Evolutionary conservation across 2,329 filamentous ascomycete species (phyloP), one percentile per base, ranked within the genome.

Genomic region (Colletotrichum horii): DNA sequence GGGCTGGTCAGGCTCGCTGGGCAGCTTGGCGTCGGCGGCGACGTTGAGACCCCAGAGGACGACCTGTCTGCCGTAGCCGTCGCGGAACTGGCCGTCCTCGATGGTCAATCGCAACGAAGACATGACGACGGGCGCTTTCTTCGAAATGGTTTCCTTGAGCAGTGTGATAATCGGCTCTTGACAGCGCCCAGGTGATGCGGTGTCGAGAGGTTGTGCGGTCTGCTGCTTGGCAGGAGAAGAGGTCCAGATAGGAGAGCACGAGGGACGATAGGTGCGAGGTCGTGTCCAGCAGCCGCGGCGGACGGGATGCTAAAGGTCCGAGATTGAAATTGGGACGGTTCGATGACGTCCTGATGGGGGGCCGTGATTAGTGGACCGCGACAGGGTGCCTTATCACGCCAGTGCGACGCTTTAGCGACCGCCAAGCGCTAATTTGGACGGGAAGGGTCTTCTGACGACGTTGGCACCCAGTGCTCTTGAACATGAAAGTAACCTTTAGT

Each of bases 11-110:
- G 97, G 97, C 43, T 89, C 89, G 82, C 93, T 95, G 34, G 97
- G 97, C 74, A 95, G 93, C 86, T 99, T 99, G 81, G 94, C 93
- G 82, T 98, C 96, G 78, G 92, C 95, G 48, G 96, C 96, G 77
- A 97, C 91, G 82, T 99, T 99, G 88, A 99, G 98, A 78, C 97
- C 97, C 78, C 97, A 93, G 60, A 99, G 89, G 4, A 95, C 94
- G 72, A 99, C 92, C 85, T 98, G 94, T 77, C 97, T 93, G 78
- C 96, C 94, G 78, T 95, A 87, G 16, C 88, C 83, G 83, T 99
- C 97, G 77, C 95, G 92, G 85, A 99, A 98, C 79, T 92, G 92
- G 77, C 92, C 93, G 78, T 97, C 94, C 81, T 98, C 95, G 80
- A 99, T 96, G 28, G 91, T 92, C 66, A 99, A 89, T 69, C 94